Evolutionary conservation across 2,329 filamentous ascomycete species (phyloP), one percentile per base, ranked within the genome.

Genomic region (Alternaria brassicae): DNA sequence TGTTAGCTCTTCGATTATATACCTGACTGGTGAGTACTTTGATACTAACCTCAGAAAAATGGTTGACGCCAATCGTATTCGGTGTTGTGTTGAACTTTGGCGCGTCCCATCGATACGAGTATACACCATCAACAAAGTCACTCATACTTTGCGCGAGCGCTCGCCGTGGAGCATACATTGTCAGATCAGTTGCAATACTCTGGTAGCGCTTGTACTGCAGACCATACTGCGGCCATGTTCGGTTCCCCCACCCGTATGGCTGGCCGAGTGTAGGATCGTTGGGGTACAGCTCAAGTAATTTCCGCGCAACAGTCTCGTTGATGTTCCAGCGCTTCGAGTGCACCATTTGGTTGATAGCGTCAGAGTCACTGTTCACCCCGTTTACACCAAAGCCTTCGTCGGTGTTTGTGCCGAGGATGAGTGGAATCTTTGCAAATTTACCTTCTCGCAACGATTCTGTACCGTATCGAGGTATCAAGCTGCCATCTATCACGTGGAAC

Each of bases 361-460:
- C 64, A 40, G 71, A 80, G 19, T 79, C 81, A 3, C 80, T 84
- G 12, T 70, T 76, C 2, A 82, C 81, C 1, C 80, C 79, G 15
- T 59, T 83, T 59, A 88, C 88, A 2, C 80, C 78, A 2, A 84
- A 85, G 0, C 87, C 89, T 71, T 91, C 89, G 64, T 91, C 88
- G 0, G 84, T 84, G 69, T 89, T 90, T 17, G 82, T 84, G 2
- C 89, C 88, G 23, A 85, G 77, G 2, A 91, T 79, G 28, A 90
- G 81, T 0, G 88, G 86, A 0, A 90, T 84, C 45, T 85, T 83
- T 53, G 88, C 83, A 62, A 91, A 89, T 8, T 81, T 81, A 49
- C 86, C 86, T 3, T 80, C 27, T 0, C 21, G 44, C 15, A 73
- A 56, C 2, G 71, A 70, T 40, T 68, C 44, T 58, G 82, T 83